Evolutionary conservation across 2,329 filamentous ascomycete genomes (phyloP).

Genomic region (Lizonia empirigonia): DNA sequence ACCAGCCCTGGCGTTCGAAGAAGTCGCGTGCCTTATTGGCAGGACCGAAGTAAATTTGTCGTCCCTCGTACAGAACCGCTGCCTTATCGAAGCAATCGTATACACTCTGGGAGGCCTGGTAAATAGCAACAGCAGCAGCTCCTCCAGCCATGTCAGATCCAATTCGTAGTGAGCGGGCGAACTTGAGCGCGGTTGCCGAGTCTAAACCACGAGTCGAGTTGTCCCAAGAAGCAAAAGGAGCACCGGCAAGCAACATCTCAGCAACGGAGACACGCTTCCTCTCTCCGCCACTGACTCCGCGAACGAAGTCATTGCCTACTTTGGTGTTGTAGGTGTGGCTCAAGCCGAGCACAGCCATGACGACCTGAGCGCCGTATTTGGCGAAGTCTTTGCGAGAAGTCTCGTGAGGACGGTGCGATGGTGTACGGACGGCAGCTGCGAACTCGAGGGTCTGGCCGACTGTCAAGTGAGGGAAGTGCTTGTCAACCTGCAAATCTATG

Average conservation of each 20-base stretch:
- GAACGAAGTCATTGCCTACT: constrained; percentile 64
- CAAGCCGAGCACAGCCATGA: constrained; percentile 61
- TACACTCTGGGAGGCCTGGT: constrained; percentile 57
- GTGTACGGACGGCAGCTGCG: constrained; percentile 60
- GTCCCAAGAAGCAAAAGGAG: constrained; percentile 53
- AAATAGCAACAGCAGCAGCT: constrained; percentile 63
- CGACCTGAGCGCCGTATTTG: constrained; percentile 55
- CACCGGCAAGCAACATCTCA: constrained; percentile 54
- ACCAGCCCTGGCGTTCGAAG: constrained; percentile 72
- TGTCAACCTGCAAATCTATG: constrained; percentile 37
- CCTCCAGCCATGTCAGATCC: constrained; percentile 57
- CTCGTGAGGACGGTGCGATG: constrained; percentile 47
- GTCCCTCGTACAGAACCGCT: constrained; percentile 75
- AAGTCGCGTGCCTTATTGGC: constrained; percentile 64
- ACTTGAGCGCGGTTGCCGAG: constrained; percentile 62
- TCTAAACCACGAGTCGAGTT: constrained; percentile 52
- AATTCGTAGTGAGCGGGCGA: constrained; percentile 57
- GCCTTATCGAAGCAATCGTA: constrained; percentile 75
- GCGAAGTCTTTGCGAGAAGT: constrained; percentile 52
- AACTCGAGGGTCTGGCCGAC: constrained; percentile 64
- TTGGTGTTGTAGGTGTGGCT: constrained; percentile 62
- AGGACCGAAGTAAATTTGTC: constrained; percentile 77
- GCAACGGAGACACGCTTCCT: constrained; percentile 67
- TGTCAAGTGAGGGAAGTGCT: constrained; percentile 63
- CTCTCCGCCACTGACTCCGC: constrained; percentile 67